A percentile compares a stretch with the other conserved stretches of the same genome.
Conservation (phyloP, 805 yeast genomes). For the Barnettozyma salicaria region DNA sequence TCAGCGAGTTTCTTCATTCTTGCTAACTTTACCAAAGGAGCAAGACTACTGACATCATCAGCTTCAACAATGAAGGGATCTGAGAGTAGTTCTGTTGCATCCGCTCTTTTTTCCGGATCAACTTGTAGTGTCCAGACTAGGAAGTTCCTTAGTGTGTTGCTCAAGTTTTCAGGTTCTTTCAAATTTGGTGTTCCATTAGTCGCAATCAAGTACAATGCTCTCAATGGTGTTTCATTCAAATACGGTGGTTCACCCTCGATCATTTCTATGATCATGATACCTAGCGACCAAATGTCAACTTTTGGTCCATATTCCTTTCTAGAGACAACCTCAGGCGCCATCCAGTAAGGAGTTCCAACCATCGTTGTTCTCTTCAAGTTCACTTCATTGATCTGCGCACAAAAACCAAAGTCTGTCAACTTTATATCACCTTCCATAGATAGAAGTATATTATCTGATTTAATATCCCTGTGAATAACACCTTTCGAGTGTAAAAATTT, state of each 20-base stretch:
- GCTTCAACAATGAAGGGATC: slow-evolving; percentile 61
- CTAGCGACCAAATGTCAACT: slow-evolving; percentile 96
- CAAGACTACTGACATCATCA: slow-evolving; percentile 53
- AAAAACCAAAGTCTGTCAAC: slow-evolving; percentile 92
- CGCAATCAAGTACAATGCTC: slow-evolving; percentile 90
- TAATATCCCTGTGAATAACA: slow-evolving; percentile 92
- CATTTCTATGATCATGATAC: slow-evolving; percentile 98
- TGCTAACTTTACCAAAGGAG: slow-evolving; percentile 72
- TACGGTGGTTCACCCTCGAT: slow-evolving; percentile 99
- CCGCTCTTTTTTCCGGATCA: slow-evolving; percentile 72
- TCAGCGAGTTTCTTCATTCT: slow-evolving; percentile 54
- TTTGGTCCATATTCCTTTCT: slow-evolving; percentile 94
- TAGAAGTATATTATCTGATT: slow-evolving; percentile 85
- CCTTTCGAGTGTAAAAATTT: slow-evolving; percentile 86
- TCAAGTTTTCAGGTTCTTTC: slow-evolving; percentile 79
- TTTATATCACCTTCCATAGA: slow-evolving; percentile 84
- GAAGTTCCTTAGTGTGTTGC: slow-evolving; percentile 60
- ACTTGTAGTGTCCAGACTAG: slow-evolving; percentile 77
- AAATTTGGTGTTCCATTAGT: slow-evolving; percentile 94
- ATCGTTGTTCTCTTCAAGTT: slow-evolving; percentile 89
- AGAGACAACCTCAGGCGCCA: slow-evolving; percentile 98
- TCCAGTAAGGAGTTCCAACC: slow-evolving; percentile 99
- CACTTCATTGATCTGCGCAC: slow-evolving; percentile 84
- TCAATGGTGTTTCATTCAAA: slow-evolving; percentile 88
- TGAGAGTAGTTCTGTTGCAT: slow-evolving; percentile 63